These are phyloP conservation scores for Nakaseomyces uthaithaninus DNA, from an alignment of 1,139 yeast genomes.

Conservation along the genomic window DNA sequence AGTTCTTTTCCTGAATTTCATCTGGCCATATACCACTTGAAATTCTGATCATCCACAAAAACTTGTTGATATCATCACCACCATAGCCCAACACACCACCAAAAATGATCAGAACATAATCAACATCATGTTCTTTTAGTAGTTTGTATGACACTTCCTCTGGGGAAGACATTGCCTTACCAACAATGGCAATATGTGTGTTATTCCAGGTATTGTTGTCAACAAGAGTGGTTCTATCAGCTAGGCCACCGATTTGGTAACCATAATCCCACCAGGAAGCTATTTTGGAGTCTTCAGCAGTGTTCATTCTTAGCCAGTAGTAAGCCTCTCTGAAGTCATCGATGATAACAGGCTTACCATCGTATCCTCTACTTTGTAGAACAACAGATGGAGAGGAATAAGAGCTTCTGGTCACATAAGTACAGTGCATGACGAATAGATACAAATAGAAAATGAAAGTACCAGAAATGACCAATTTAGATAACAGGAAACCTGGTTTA, in stretches of 20 bases:
- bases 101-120: constrained; percentile 83
- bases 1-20: constrained; percentile 78
- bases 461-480: constrained; percentile 46
- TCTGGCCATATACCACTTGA: constrained; percentile 99
- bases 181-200: constrained; percentile 99
- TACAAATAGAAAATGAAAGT: constrained; percentile 68
- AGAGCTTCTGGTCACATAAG: constrained; percentile 94
- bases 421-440: constrained; percentile 87
- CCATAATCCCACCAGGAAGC: constrained; percentile 99
- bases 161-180: constrained; percentile 89
- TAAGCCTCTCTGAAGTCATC: constrained; percentile 99
- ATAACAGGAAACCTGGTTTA: constrained; percentile 12
- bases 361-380: constrained; percentile 68
- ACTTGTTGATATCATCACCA: constrained; percentile 96
- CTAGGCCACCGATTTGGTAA: constrained; percentile 99
- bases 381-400: constrained; percentile 98
- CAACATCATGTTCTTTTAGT: constrained; percentile 86
- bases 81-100: constrained; percentile 93
- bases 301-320: constrained; percentile 98
- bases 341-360: constrained; percentile 76
- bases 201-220: constrained; percentile 99
- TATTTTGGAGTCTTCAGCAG: constrained; percentile 89
- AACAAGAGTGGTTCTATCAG: constrained; percentile 95
- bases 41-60: constrained; percentile 97
- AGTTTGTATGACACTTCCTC: constrained; percentile 87